Evolutionary conservation across 2,329 filamentous ascomycete species (phyloP), one percentile per base, ranked within the genome.

Genomic region (Clonostachys chloroleuca): DNA sequence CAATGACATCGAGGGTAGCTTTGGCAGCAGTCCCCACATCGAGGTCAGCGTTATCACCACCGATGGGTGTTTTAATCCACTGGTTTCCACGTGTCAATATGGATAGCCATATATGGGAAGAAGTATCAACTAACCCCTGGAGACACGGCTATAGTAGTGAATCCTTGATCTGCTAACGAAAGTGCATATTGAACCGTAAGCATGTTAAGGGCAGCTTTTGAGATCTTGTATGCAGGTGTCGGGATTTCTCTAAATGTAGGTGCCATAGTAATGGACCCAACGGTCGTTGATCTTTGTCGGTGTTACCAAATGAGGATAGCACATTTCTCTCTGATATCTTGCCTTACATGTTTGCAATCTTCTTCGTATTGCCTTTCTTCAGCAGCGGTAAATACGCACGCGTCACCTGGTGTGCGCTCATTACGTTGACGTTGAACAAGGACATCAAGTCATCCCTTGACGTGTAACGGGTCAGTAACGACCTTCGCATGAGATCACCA

Each of bases 131-230:
- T 48, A 61, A 74, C 72, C 2, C 74, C 74, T 9, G 74, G 74
- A 14, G 59, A 66, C 5, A 76, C 40, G 1, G 63, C 59, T 10
- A 73, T 47, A 44, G 75, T 58, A 0, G 62, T 70, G 49, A 75
- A 75, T 2, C 70, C 71, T 24, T 70, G 60, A 6, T 64, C 50
- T 3, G 51, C 61, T 40, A 65, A 64, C 1, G 60, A 55, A 6
- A 60, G 44, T 0, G 69, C 62, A 41, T 67, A 74, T 51, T 72
- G 71, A 1, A 67, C 60, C 2, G 69, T 76, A 37, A 77, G 51
- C 65, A 70, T 70, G 51, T 75, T 75, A 49, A 76, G 49, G 0
- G 71, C 72, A 0, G 72, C 64, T 51, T 77, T 77, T 30, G 67
- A 63, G 48, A 75, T 62, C 48, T 73, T 74, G 59, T 77, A 77